phyloP scores from a whole-genome alignment of 805 yeast species.

The Candida montana region DNA sequence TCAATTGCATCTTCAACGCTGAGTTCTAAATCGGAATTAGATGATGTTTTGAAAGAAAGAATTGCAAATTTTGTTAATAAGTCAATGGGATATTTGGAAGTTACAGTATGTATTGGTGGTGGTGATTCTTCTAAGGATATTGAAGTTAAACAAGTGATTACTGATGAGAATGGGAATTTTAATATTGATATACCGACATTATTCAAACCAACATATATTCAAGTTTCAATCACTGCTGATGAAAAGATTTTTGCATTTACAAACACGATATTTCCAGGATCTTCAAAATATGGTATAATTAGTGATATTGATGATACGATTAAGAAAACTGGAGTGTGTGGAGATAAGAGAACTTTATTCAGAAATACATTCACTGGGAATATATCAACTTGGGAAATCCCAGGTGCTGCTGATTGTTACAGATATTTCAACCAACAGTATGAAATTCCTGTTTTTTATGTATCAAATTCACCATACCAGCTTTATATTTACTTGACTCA shows the following conservation, averaged over 20 bases:
- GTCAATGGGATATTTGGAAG: constrained; percentile 51
- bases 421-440: constrained; percentile 37
- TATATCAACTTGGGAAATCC: constrained; percentile 61
- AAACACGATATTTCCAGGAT: constrained; percentile 38
- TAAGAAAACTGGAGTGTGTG: constrained; percentile 83
- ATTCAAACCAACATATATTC: constrained; percentile 57
- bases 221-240: constrained; percentile 43
- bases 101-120: constrained; percentile 54
- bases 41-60: constrained; percentile 54
- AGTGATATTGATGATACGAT: constrained; percentile 95
- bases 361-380: constrained; percentile 70
- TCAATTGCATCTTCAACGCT: constrained; percentile 6
- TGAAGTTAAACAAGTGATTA: constrained; percentile 33
- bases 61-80: constrained; percentile 66
- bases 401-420: constrained; percentile 73
- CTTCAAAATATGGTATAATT: constrained; percentile 62
- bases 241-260: constrained; percentile 43
- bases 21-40: constrained; percentile 25
- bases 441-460: constrained; percentile 74
- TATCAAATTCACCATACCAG: constrained; percentile 95
- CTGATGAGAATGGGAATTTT: constrained; percentile 69
- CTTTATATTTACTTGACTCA: constrained; percentile 43
- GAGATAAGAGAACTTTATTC: constrained; percentile 79
- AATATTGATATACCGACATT: constrained; percentile 44
- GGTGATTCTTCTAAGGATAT: constrained; percentile 29